A percentile compares a stretch with the other conserved stretches of the same genome.
These are phyloP conservation scores for Mycena latifolia DNA, from an alignment of 768 basidiomycete genomes.

Conservation along the genomic window DNA sequence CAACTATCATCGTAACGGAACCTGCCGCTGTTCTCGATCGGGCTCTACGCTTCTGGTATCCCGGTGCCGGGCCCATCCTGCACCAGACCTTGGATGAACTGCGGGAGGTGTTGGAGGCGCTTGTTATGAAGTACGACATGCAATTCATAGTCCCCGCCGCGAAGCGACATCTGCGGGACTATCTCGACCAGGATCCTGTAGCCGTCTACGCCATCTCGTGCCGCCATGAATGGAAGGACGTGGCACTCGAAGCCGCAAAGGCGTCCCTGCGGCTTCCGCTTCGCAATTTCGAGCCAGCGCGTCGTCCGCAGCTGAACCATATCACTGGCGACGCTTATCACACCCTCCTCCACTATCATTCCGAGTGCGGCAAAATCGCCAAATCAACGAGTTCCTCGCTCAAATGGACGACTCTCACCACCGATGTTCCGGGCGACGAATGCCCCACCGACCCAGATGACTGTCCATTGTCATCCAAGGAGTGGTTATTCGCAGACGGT, in stretches of 20 bases:
- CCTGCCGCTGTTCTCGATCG: too few species aligned
- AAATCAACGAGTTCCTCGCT: neutral
- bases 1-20: too few species aligned
- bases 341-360: slow-evolving; percentile 4
- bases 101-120: too few species aligned
- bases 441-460: neutral
- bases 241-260: neutral
- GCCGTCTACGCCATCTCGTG: slow-evolving; percentile 4
- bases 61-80: too few species aligned
- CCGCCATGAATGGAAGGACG: slow-evolving; percentile 6
- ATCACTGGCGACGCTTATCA: neutral
- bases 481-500: neutral
- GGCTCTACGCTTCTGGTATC: too few species aligned
- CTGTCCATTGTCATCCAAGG: neutral
- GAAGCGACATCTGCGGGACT: neutral
- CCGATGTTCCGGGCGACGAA: neutral
- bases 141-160: too few species aligned
- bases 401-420: neutral
- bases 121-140: too few species aligned
- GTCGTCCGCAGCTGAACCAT: neutral
- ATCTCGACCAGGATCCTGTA: neutral
- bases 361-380: neutral
- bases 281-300: neutral
- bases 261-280: neutral
- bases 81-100: too few species aligned